phyloP scores from a whole-genome alignment of 2,329 filamentous ascomycete genomes.

The Neofusicoccum sp. region DNA sequence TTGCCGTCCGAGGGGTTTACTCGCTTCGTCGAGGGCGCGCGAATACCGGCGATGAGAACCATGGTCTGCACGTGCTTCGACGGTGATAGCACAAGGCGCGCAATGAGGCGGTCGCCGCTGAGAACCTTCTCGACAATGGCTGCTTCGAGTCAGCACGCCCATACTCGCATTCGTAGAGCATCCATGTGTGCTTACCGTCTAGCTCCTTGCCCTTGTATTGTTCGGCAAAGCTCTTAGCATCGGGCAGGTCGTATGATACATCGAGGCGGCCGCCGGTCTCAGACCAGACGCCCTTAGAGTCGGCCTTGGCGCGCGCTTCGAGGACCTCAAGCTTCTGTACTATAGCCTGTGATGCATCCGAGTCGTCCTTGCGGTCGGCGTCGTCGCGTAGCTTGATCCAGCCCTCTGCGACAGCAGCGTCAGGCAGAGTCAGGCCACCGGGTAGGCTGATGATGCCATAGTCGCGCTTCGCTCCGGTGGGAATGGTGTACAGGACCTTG shows the following conservation, averaged over 20 bases:
- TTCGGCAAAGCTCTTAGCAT: constrained; percentile 72
- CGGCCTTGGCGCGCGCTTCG: constrained; percentile 74
- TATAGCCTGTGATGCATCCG: constrained; percentile 66
- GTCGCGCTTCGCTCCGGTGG: constrained; percentile 72
- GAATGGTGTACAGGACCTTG: constrained; percentile 81
- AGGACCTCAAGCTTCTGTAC: constrained; percentile 75
- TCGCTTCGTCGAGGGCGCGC: constrained; percentile 85
- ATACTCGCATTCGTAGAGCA: too few species aligned
- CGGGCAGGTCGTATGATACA: constrained; percentile 75
- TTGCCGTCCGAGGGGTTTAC: constrained; percentile 74
- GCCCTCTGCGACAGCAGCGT: constrained; percentile 79
- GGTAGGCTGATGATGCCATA: constrained; percentile 79
- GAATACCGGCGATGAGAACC: constrained; percentile 83
- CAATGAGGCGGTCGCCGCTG: constrained; percentile 83
- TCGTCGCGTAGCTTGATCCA: constrained; percentile 95
- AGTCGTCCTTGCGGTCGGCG: constrained; percentile 85
- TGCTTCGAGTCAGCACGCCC: constrained; percentile 24
- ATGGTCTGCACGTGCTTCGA: constrained; percentile 87
- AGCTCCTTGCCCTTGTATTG: constrained; percentile 82
- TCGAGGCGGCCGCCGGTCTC: constrained; percentile 66
- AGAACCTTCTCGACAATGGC: constrained; percentile 83
- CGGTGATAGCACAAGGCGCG: constrained; percentile 75
- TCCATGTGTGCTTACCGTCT: constrained; percentile 53
- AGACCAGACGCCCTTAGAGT: constrained; percentile 79
- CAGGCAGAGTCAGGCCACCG: constrained; percentile 60